Percentiles rank a stretch among this genome's conserved stretches.
Conservation (phyloP, 176 grass and related monocot species). For the Carex pumila region DNA sequence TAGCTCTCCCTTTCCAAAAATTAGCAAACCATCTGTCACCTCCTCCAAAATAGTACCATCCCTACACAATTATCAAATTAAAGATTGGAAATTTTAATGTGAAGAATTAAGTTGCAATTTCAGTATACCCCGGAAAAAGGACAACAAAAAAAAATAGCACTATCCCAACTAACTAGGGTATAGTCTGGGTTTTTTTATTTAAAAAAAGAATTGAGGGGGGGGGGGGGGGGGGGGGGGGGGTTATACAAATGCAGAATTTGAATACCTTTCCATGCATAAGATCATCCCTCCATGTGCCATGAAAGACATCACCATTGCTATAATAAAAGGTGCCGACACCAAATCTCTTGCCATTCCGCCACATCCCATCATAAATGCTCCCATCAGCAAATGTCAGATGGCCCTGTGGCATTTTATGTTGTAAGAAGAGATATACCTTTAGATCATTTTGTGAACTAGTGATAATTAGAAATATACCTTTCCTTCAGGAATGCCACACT, state of each 20-base stretch:
- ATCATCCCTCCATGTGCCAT: slow-evolving; percentile 93
- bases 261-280: slow-evolving; percentile 95
- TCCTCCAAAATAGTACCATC: slow-evolving; percentile 81
- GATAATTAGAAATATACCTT: slow-evolving; percentile 42
- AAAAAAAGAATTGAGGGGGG: background rate
- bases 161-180: background rate
- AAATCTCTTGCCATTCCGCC: slow-evolving; percentile 91
- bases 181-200: background rate
- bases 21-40: slow-evolving; percentile 84
- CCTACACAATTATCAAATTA: slow-evolving; percentile 30
- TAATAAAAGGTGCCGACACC: slow-evolving; percentile 78
- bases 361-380: slow-evolving; percentile 89
- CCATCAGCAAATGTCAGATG: slow-evolving; percentile 57
- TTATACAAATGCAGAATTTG: background rate
- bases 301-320: slow-evolving; percentile 89
- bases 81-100: background rate
- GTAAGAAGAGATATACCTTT: background rate
- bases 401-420: slow-evolving; percentile 35
- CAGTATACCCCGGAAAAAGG: background rate
- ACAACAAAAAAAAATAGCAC: no score
- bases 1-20: slow-evolving; percentile 95
- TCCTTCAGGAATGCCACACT: slow-evolving; percentile 95
- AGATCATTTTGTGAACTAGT: background rate
- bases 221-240: no score
- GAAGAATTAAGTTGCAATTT: background rate